Evolutionary conservation across 116 monocot genomes (phyloP), one percentile per base, ranked within the genome.

Genomic region (Zostera marina): DNA sequence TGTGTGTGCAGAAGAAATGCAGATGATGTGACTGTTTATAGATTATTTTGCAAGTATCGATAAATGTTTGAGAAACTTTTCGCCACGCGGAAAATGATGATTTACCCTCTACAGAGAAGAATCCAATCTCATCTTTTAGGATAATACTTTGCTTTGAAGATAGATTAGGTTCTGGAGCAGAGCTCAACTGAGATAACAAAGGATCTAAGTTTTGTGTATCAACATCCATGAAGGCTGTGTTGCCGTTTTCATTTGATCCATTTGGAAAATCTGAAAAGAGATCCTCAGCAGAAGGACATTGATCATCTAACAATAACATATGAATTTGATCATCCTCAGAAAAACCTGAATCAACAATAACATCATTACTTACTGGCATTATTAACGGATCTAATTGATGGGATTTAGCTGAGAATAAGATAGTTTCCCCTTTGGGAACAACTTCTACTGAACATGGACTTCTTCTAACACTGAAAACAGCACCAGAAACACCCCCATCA

Each of bases 401-500:
- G 49, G 16, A 9, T 32, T 11, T 77, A 56, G 81, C 68, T 58
- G 51, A 58, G 5, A 63, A 68, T 40, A 98, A 67, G 75, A 83
- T 55, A 65, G 83, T 90, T 63, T 62, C 72, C 10, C 73, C 82
- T 68, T 53, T 53, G 25, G 79, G 80, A 52, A 87, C 59, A 11
- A 72, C 43, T 41, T 52, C 68, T 19, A 51, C 41, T 38, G 91
- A 90, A 64, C 98, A 98, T n/a, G 98, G 70, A 44, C 58, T 20
- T 68, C 98, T 74, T 77, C 70, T 81, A 9, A 98, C 80, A 58
- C 62, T 90, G 62, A 90, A 98, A 48, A 86, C 41, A 45, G 91
- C 91, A 22, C 86, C 86, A 77, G 74, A 65, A 71, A 76, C 75
- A 75, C 91, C 83, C 3, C 83, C 83, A 81, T 98, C 91, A 59